phyloP scores from a whole-genome alignment of 768 basidiomycete genomes.

The Amanita rubescens region DNA sequence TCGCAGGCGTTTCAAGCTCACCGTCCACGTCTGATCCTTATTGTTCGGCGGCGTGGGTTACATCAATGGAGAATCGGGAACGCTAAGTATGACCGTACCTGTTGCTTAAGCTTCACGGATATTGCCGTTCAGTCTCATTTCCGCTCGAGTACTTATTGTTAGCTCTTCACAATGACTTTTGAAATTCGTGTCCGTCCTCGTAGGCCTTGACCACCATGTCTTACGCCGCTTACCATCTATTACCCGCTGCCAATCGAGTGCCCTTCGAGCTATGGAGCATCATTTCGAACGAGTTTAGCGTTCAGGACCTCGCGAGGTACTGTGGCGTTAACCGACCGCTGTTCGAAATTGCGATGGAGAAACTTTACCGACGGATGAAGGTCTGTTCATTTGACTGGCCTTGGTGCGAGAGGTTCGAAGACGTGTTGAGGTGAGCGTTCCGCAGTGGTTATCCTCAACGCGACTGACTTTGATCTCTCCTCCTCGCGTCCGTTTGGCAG shows the following conservation, averaged over 20 bases:
- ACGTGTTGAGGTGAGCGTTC: background rate
- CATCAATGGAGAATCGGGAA: background rate
- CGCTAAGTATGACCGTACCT: background rate
- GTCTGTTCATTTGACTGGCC: conserved; percentile 4
- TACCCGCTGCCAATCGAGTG: background rate
- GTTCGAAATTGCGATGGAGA: conserved; percentile 5
- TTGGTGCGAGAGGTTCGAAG: conserved; percentile 5
- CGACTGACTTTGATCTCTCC: background rate
- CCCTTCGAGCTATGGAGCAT: conserved; percentile 3
- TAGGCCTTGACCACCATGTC: background rate
- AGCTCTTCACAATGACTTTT: background rate
- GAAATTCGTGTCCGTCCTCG: background rate
- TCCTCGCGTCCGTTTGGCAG: background rate
- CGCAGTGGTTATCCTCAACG: background rate
- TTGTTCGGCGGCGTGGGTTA: background rate
- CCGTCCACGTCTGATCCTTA: background rate
- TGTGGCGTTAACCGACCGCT: conserved; percentile 1
- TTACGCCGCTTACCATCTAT: background rate
- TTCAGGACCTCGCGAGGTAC: background rate
- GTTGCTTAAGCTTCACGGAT: background rate
- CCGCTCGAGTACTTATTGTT: background rate
- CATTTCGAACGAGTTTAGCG: conserved; percentile 1
- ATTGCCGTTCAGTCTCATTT: background rate
- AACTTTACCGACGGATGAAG: background rate
- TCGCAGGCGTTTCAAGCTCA: background rate